Conservation (phyloP, 306 rosid genomes). For the Rosa lucieae region DNA sequence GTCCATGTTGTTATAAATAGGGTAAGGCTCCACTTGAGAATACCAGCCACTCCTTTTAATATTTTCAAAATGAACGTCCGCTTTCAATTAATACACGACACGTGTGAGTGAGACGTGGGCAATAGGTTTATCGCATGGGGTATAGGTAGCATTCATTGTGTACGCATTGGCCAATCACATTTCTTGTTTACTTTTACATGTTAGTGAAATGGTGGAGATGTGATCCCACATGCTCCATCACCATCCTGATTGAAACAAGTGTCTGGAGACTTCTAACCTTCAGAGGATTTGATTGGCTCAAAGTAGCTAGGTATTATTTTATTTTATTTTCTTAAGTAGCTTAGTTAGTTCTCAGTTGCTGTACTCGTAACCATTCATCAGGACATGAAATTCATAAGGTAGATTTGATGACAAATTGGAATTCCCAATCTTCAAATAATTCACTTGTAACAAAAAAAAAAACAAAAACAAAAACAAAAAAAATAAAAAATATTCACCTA, state of each 20-base stretch:
- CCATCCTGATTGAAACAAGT: conserved; percentile 18
- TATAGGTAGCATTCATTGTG: not conserved
- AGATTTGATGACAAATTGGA: not conserved
- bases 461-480: too few relatives aligned
- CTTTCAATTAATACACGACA: conserved; percentile 7
- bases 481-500: too few relatives aligned
- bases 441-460: too few relatives aligned
- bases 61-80: too few relatives aligned
- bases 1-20: not conserved
- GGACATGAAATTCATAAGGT: not conserved
- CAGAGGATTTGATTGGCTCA: not conserved
- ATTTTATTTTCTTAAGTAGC: too few relatives aligned
- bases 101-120: not conserved
- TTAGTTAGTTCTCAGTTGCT: too few relatives aligned
- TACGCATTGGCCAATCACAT: not conserved
- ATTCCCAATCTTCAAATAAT: too few relatives aligned
- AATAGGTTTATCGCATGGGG: not conserved
- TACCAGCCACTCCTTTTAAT: too few relatives aligned
- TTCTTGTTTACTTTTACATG: not conserved
- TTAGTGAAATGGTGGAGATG: not conserved
- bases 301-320: too few relatives aligned
- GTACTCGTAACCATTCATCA: too few relatives aligned
- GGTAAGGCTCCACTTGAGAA: too few relatives aligned
- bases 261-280: not conserved
- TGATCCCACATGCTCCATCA: conserved; percentile 11